phyloP scores from a whole-genome alignment of 495 filamentous ascomycete species.

The Hypoxylon lenormandii region DNA sequence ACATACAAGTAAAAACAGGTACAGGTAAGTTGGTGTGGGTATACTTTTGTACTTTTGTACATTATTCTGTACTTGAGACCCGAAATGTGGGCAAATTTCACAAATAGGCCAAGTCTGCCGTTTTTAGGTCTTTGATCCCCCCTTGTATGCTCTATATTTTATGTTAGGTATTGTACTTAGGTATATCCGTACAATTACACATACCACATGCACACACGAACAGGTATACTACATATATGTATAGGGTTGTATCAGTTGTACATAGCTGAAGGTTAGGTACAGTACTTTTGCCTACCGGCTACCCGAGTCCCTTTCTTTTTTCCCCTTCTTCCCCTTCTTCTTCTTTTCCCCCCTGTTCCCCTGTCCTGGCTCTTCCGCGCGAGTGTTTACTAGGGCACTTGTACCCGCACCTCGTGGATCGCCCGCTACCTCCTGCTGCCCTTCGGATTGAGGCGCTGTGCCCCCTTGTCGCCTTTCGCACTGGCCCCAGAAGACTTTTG shows the following conservation, averaged over 20 bases:
- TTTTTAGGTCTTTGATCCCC: not conserved
- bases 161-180: not conserved
- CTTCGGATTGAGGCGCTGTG: constrained; percentile 39
- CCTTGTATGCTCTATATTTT: too few species aligned
- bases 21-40: too few species aligned
- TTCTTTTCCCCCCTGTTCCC: too few species aligned
- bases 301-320: constrained; percentile 5
- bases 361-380: constrained; percentile 23
- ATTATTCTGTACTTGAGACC: not conserved
- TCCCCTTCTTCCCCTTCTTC: constrained; percentile 5
- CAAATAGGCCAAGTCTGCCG: constrained; percentile 5
- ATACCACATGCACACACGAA: too few species aligned
- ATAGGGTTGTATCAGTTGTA: too few species aligned
- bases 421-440: constrained; percentile 29
- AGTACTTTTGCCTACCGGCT: constrained; percentile 8
- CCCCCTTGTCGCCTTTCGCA: constrained; percentile 30
- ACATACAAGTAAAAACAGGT: too few species aligned
- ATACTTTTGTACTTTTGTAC: not conserved
- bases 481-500: constrained; percentile 36
- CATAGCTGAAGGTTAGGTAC: too few species aligned
- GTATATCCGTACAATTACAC: too few species aligned
- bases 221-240: too few species aligned
- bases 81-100: constrained; percentile 40
- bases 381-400: constrained; percentile 9
- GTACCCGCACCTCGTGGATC: constrained; percentile 29